Evolutionary conservation across 768 basidiomycete species (phyloP), one percentile per base, ranked within the genome.

Genomic region (Serendipita sp.): DNA sequence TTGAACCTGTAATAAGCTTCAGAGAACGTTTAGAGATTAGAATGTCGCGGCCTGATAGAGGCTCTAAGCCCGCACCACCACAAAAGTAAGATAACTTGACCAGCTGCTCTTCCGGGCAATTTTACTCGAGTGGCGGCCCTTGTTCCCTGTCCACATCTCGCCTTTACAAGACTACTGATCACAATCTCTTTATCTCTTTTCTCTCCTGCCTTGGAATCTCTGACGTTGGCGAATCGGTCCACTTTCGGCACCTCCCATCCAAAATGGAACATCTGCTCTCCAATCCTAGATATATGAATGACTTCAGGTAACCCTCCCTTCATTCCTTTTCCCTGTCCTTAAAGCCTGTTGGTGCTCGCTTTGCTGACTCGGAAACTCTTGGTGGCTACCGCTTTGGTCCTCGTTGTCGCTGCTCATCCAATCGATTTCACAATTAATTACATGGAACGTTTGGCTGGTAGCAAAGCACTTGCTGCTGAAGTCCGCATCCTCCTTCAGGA

Each of bases 401-500:
- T 41, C 41, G 41, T 41, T 41, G 41, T 41, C 41, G 41, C 41
- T 41, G 48, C 48, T 53, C 48, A 10, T 53, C 48, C 18, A 18
- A 18, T 53, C 48, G 18, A 53, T 53, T 24, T 34, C 18, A 18
- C 18, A 53, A 53, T n/a, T 10, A 24, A 7, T 24, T 24, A 53
- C 28, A 60, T 60, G 56, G 56, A 60, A 34, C 56, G 56, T 30
- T 35, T 60, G 28, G 37, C 37, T n/a, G 34, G 34, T 37, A 82
- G 81, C 73, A 84, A 83, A 68, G 83, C 83, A 1, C 79, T 83
- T 45, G 82, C 83, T 7, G 72, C 77, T 64, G 82, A 83, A 70
- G 81, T 83, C n/a, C 80, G 82, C 41, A 82, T 83, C 64, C 77
- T 83, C 15, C 77, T 83, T 30, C 78, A 79, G 24, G 82, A 83